Evolutionary conservation across 106 monocot species (phyloP).

Genomic region (Agapanthus africanus): DNA sequence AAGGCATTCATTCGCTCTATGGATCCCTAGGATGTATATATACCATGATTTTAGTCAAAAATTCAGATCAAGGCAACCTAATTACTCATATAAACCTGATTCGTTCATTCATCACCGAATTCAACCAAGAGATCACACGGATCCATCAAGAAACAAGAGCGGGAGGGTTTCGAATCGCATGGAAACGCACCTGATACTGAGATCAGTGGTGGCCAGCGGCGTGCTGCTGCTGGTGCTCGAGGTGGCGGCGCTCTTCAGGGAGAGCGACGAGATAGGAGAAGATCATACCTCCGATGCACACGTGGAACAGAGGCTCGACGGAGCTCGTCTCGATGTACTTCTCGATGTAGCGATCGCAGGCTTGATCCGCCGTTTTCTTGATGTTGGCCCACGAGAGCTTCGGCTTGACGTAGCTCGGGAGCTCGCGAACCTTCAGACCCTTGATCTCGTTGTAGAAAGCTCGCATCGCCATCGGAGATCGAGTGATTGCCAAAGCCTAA

Average conservation of each 20-base stretch:
- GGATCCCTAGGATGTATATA: no score
- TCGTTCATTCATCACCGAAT: neutral
- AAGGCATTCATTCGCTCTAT: neutral
- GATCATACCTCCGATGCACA: slow-evolving; percentile 87
- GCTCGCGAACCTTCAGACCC: slow-evolving; percentile 65
- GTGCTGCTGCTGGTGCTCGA: slow-evolving; percentile 65
- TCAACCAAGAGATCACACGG: neutral
- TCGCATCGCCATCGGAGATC: slow-evolving; percentile 64
- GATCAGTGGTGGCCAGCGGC: slow-evolving; percentile 30
- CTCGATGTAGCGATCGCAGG: slow-evolving; percentile 77
- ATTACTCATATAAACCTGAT: no score
- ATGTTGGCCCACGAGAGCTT: slow-evolving; percentile 49
- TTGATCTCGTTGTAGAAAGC: slow-evolving; percentile 87
- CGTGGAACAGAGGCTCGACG: slow-evolving; percentile 70
- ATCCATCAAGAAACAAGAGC: no score
- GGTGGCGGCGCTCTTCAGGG: slow-evolving; percentile 94
- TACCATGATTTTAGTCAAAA: no score
- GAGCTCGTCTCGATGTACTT: slow-evolving; percentile 99
- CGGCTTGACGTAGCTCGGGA: slow-evolving; percentile 71
- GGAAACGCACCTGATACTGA: neutral
- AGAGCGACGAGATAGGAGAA: slow-evolving; percentile 85
- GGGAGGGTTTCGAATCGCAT: neutral
- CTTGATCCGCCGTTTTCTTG: slow-evolving; percentile 57
- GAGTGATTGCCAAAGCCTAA: neutral
- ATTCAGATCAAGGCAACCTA: no score